Conservation (phyloP, 192 early-diverging fungal species). For the Dimargaris verticillata region DNA sequence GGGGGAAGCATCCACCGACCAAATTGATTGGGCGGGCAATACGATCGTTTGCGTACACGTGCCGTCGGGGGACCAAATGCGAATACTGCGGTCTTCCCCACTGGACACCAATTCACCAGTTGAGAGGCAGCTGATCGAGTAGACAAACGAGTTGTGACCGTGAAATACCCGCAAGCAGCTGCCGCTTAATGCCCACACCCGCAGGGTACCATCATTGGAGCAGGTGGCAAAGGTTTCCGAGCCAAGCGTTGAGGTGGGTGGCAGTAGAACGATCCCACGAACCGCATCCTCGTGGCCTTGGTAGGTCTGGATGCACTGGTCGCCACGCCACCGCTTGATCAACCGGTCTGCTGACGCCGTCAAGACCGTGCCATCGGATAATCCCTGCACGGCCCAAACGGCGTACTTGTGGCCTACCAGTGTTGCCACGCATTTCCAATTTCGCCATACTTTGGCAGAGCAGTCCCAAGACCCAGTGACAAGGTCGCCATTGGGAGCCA, state of each 20-base stretch:
- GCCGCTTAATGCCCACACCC: conserved; percentile 62
- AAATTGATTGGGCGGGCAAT: conserved; percentile 81
- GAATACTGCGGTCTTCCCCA: conserved; percentile 84
- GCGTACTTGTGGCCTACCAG: conserved; percentile 65
- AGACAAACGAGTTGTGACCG: conserved; percentile 89
- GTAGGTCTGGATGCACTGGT: conserved; percentile 39
- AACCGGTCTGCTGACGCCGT: conserved; percentile 86
- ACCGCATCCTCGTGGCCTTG: conserved; percentile 85
- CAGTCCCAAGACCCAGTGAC: conserved; percentile 98
- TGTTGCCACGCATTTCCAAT: conserved; percentile 49
- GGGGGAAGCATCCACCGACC: conserved; percentile 58
- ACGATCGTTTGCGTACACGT: conserved; percentile 48
- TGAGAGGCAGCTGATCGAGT: conserved; percentile 51
- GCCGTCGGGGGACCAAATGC: conserved; percentile 59
- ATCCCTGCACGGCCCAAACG: conserved; percentile 80
- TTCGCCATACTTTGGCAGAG: conserved; percentile 78
- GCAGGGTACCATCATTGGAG: conserved; percentile 77
- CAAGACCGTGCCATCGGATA: conserved; percentile 49
- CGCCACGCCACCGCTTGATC: conserved; percentile 73
- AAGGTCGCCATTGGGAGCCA: conserved; percentile 39
- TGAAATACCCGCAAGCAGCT: conserved; percentile 52
- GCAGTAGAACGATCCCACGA: conserved; percentile 45
- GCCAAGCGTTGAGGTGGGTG: not conserved
- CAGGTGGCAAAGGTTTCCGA: conserved; percentile 65
- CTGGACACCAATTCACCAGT: conserved; percentile 69